Evolutionary conservation across 108 stramenopile genomes (phyloP).

Genomic region (Skeletonema costatum): DNA sequence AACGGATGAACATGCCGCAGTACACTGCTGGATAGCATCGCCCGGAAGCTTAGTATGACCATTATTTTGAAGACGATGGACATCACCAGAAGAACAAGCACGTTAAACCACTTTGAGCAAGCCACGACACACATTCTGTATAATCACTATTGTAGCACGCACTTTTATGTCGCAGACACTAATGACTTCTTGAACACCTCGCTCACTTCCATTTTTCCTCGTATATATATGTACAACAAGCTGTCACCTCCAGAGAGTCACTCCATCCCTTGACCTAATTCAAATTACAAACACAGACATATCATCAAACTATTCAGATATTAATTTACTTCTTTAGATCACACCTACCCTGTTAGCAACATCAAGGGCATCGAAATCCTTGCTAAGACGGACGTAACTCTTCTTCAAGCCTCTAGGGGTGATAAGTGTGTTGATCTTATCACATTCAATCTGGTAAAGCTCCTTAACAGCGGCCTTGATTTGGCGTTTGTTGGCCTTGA

Average conservation of each 20-base stretch:
- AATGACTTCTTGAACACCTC: neutral
- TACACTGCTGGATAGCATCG: slow-evolving; percentile 34
- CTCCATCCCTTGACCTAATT: neutral
- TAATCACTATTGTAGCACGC: neutral
- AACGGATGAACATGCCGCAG: slow-evolving; percentile 27
- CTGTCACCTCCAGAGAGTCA: no score
- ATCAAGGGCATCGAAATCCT: slow-evolving; percentile 99
- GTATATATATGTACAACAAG: no score
- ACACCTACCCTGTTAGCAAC: slow-evolving; percentile 99
- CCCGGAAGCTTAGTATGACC: neutral
- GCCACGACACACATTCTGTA: neutral
- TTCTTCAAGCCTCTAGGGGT: slow-evolving; percentile 99
- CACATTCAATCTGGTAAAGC: slow-evolving; percentile 96
- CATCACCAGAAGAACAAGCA: neutral
- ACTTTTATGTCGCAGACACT: neutral
- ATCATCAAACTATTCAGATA: slow-evolving; percentile 1
- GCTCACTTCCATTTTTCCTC: no score
- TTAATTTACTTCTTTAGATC: slow-evolving; percentile 72
- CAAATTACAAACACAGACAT: neutral
- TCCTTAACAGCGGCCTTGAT: slow-evolving; percentile 99
- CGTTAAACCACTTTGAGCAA: neutral
- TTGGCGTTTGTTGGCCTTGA: slow-evolving; percentile 99
- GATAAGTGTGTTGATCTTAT: slow-evolving; percentile 99
- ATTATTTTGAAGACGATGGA: neutral
- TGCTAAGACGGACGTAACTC: slow-evolving; percentile 97